Base-by-base conservation (phyloP, 2,329 filamentous ascomycete genomes). In the Colletotrichum lupini region DNA sequence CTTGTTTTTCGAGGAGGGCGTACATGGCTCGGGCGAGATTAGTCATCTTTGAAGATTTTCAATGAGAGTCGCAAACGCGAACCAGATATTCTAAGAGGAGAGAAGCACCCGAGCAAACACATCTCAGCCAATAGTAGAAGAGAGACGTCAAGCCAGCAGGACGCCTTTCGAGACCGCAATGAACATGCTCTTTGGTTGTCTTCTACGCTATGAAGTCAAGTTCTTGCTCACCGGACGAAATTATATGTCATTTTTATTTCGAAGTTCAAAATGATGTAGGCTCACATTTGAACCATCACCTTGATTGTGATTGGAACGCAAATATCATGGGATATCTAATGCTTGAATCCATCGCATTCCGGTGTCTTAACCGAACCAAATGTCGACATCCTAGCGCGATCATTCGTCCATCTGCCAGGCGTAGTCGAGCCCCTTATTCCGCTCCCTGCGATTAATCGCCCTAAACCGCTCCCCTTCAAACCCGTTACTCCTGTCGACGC, bases 341-440 rank as follows among this genome's bases (percentile, higher is more conserved):
- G 42, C 4, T 49, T 19, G 8, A n/a, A 49, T 11, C n/a, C 42
- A 9, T 49, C 19, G 19, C 7, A n/a, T 4, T n/a, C 19, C 42
- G 42, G 8, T 49, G 19, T 19, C 19, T n/a, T 7, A 8, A 49
- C 19, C 42, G 19, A 49, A 49, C 4, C 8, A n/a, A 4, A 11
- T 19, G 8, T n/a, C 7, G 19, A 19, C 42, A 49, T 22, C 19
- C 19, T n/a, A 49, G 11, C 24, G 35, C 16, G 16, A 72, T 81
- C 88, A 97, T 82, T 95, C 94, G 84, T 98, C 97, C 93, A 97
- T 97, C 86, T 98, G 94, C 97, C 96, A 99, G 37, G 93, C 91
- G 82, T 98, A 98, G 78, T 96, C 92, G 79, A 98, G 82, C 37
- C 92, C 92, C 82, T 94, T 93, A 77, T 93, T 91, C 80, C 95